phyloP scores from a whole-genome alignment of 805 yeast species.

The Cyberlindnera misumaiensis region DNA sequence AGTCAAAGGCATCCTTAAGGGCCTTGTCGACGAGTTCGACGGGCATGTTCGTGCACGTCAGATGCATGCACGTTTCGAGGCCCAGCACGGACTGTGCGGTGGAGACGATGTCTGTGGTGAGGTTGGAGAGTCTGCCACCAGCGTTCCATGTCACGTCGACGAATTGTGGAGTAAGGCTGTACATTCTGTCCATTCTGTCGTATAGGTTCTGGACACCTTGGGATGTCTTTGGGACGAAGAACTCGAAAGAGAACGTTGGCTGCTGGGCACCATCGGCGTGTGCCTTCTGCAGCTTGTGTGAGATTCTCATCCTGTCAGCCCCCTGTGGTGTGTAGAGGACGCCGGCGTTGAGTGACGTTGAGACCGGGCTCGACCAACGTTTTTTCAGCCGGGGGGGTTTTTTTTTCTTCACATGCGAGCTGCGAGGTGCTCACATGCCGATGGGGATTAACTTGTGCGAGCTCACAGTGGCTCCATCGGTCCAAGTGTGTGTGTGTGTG shows the following conservation, averaged over 20 bases:
- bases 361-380: no score
- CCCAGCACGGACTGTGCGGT: constrained; percentile 88
- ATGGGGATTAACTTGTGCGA: no score
- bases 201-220: constrained; percentile 95
- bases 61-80: constrained; percentile 94
- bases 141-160: constrained; percentile 99
- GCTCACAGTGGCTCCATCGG: no score
- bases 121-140: constrained; percentile 78
- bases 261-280: constrained; percentile 23
- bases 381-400: background rate
- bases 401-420: constrained; percentile 1
- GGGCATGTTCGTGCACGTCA: constrained; percentile 95
- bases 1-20: constrained; percentile 70
- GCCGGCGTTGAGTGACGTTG: no score
- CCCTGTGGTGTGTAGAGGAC: no score
- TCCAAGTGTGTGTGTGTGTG: no score
- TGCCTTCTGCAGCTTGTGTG: constrained; percentile 30
- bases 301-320: constrained; percentile 29
- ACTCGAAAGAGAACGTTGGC: constrained; percentile 91
- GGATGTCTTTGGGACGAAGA: constrained; percentile 93
- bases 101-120: constrained; percentile 88
- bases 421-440: background rate
- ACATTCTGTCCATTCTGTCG: constrained; percentile 98
- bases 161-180: constrained; percentile 81
- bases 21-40: constrained; percentile 76